Base-by-base conservation (phyloP, 768 basidiomycete genomes). In the Coprinellus micaceus region DNA sequence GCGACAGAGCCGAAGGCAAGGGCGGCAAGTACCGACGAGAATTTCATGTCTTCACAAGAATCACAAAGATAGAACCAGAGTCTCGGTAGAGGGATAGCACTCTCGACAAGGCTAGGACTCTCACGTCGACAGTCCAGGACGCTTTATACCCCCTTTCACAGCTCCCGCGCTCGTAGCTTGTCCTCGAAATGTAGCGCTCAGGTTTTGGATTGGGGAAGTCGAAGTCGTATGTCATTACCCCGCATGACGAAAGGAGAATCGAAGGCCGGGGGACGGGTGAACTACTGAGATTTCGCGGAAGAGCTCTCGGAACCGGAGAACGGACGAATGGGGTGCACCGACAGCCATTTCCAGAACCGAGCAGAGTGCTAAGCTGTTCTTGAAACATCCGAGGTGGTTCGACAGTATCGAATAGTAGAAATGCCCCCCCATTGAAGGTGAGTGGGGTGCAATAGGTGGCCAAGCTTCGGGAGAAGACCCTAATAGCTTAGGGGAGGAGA, bases 281-380 rank as follows among this genome's bases (percentile, higher is more conserved):
- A 49, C 21, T 28, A 49, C 47, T 49, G 47, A 49, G 47, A 49
- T 49, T 28, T 30, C 26, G 47, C 47, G 47, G 47, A 49, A n/a
- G 13, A 28, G 30, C 36, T 17, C 17, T 37, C 9, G 17, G 17
- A 17, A 9, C 17, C 17, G 36, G 17, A 9, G 9, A 37, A 9
- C 17, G 17, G 36, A 17, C 36, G 17, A 37, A 9, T 37, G 17
- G 9, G 9, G 36, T 17, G 36, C 9, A 17, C 9, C 17, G 9
- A 17, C 9, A 17, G 17, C 17, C 17, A 9, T 37, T 37, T 37
- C 9, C 9, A 17, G 36, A 17, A 17, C 9, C 17, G 36, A 37
- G 36, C n/a, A 37, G 36, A 17, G 36, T 9, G 36, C 9, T 17
- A 17, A 17, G 9, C 36, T 9, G 17, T 37, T 17, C 9, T 9